Percentiles rank a stretch among this genome's conserved stretches.
Conservation (phyloP, 2,329 filamentous ascomycete genomes). For the Pestalotiopsis sp. region DNA sequence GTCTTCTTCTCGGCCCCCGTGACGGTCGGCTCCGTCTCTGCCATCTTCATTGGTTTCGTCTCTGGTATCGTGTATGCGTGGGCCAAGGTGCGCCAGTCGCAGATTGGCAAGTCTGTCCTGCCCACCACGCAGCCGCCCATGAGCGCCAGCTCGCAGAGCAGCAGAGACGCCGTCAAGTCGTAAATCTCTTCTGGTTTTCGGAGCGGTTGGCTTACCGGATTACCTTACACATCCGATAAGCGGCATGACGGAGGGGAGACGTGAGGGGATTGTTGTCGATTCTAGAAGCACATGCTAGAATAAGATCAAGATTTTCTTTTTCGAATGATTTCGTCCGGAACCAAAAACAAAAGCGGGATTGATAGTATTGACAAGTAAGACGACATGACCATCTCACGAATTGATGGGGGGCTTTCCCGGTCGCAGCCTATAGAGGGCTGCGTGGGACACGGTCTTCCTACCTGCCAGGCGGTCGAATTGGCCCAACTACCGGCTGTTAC, state of each 20-base stretch:
- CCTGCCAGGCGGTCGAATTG: neutral
- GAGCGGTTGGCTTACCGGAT: neutral
- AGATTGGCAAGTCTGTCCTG: slow-evolving; percentile 65
- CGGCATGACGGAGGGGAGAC: neutral
- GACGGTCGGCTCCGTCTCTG: slow-evolving; percentile 87
- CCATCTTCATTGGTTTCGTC: slow-evolving; percentile 88
- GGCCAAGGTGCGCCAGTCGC: slow-evolving; percentile 81
- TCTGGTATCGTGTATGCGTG: slow-evolving; percentile 90
- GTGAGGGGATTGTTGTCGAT: neutral
- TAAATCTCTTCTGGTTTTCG: slow-evolving; percentile 32
- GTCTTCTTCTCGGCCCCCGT: slow-evolving; percentile 95
- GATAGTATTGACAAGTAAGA: neutral
- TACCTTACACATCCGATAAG: neutral
- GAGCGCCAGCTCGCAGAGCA: slow-evolving; percentile 91
- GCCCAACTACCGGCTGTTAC: neutral
- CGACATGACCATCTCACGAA: neutral
- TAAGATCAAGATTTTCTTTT: neutral
- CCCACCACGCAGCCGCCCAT: slow-evolving; percentile 73
- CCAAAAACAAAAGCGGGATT: neutral
- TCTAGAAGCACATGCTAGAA: neutral
- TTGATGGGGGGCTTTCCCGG: neutral
- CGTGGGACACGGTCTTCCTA: neutral
- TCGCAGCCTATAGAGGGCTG: neutral
- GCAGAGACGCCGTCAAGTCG: slow-evolving; percentile 80
- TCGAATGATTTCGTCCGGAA: neutral